These are phyloP conservation scores for Primulina eburnea DNA, from an alignment of 257 asterid species.

Conservation along the genomic window DNA sequence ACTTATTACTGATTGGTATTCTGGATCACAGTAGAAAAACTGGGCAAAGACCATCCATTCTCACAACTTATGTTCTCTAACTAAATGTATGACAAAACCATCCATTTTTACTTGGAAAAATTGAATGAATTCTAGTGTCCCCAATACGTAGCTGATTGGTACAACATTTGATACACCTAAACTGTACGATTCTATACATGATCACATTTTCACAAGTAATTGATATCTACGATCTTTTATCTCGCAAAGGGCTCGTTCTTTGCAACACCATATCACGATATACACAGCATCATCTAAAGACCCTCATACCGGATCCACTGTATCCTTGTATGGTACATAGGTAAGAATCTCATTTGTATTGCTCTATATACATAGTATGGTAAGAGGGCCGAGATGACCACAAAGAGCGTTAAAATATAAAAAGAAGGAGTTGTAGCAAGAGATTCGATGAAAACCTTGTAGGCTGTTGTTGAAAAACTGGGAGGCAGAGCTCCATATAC, in stretches of 20 bases:
- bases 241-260: slow-evolving; percentile 53
- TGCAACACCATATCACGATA: slow-evolving; percentile 62
- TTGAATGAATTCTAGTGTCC: slow-evolving; percentile 20
- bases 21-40: not conserved
- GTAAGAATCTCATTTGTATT: slow-evolving; percentile 57
- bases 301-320: slow-evolving; percentile 91
- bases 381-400: slow-evolving; percentile 46
- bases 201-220: slow-evolving; percentile 6
- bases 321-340: slow-evolving; percentile 77
- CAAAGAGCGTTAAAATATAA: slow-evolving; percentile 44
- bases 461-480: slow-evolving; percentile 48
- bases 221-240: slow-evolving; percentile 28
- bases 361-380: slow-evolving; percentile 59
- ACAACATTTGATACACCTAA: slow-evolving; percentile 27
- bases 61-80: not conserved
- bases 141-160: not conserved
- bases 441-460: slow-evolving; percentile 52
- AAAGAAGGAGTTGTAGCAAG: slow-evolving; percentile 56
- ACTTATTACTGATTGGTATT: not conserved
- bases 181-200: slow-evolving; percentile 23
- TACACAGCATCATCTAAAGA: slow-evolving; percentile 59
- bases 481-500: slow-evolving; percentile 55
- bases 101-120: slow-evolving; percentile 26
- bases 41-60: not conserved
- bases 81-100: not conserved